These are phyloP conservation scores for Capsicum chinense DNA, from an alignment of 257 asterid species.

Conservation along the genomic window DNA sequence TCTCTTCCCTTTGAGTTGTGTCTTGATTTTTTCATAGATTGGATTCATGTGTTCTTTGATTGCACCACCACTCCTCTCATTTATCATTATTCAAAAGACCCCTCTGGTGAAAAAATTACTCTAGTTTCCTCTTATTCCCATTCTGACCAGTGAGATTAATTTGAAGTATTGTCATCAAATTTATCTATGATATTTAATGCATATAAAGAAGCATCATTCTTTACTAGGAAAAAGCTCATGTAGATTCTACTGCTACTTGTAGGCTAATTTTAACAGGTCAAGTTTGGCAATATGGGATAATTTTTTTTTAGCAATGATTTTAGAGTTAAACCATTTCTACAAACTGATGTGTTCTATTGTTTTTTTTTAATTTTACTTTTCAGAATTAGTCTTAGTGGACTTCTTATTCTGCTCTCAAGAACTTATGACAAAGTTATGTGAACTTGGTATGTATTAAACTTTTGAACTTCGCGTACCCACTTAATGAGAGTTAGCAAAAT, in stretches of 20 bases:
- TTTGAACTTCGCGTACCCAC: background rate
- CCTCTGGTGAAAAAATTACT: background rate
- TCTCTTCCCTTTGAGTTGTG: background rate
- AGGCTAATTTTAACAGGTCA: background rate
- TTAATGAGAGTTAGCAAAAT: constrained; percentile 2
- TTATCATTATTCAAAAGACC: background rate
- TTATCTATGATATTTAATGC: background rate
- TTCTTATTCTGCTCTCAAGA: background rate
- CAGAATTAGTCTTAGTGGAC: constrained; percentile 1
- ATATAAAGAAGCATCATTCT: background rate
- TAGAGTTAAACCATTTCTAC: background rate
- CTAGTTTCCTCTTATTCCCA: background rate
- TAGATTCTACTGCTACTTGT: background rate
- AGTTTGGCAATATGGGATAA: background rate
- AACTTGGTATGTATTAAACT: background rate
- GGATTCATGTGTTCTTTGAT: background rate
- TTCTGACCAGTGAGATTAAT: background rate
- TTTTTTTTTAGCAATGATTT: background rate
- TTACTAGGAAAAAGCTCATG: background rate
- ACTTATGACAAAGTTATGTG: background rate
- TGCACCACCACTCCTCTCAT: constrained; percentile 11
- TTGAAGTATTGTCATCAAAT: background rate
- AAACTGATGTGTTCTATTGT: background rate
- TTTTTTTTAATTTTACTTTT: background rate
- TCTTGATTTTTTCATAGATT: background rate